Evolutionary conservation across 768 basidiomycete genomes (phyloP), one percentile per base, ranked within the genome.

Genomic region (Tephrocybe rancida): DNA sequence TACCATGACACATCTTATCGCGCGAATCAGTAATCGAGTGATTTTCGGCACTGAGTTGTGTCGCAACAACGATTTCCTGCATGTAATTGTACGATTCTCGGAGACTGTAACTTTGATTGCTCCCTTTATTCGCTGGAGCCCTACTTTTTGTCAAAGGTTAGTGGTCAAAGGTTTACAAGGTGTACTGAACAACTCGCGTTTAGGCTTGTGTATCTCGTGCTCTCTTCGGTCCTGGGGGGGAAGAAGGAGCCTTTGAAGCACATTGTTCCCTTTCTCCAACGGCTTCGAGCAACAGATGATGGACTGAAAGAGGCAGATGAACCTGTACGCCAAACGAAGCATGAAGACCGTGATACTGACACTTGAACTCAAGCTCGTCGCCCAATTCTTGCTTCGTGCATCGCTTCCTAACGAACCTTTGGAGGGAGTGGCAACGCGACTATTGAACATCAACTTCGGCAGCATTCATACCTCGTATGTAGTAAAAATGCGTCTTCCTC

Each of bases 391-490:
- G 21, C 55, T 72, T 24, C 49, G 61, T 44, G 66, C 52, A 44
- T 64, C 69, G 18, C 68, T 63, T 22, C 67, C 70, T 8, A 51
- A 69, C 25, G 70, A 71, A 52, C 60, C 66, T 2, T 45, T 69
- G 11, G 54, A 69, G 47, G 68, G 69, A 1, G 57, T 75, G 24
- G 72, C 70, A 37, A 66, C 69, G 60, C 65, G 71, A 30, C 48
- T 73, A n/a, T 49, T 73, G 59, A 71, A 73, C 54, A 59, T 75
- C n/a, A 72, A 74, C 53, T 73, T 73, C 62, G 72, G 67, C 21
- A 74, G 70, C 59, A 71, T 73, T 44, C 70, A 73, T 55, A 74
- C 71, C 26, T 70, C 73, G 72, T 73, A 52, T 44, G 68, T 39
- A 11, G 8, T 11, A 38, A 19, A 22, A 6, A 8, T 6, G 18